These are phyloP conservation scores for Sanguinoderma infundibulare DNA, from an alignment of 1,284 basidiomycete species.

Conservation along the genomic window DNA sequence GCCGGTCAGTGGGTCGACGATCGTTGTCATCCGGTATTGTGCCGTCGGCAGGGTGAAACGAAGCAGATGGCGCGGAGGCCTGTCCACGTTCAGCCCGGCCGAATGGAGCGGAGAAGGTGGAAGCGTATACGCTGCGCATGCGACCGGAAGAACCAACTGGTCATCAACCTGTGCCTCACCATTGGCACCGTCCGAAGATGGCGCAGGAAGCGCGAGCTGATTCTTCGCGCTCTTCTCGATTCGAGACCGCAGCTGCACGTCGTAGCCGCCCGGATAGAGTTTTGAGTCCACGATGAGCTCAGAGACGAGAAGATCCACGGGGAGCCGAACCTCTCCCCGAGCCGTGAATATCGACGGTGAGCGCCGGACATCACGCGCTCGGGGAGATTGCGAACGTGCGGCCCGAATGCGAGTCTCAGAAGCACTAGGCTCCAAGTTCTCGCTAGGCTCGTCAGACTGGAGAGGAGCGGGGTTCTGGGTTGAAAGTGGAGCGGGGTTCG, in stretches of 20 bases:
- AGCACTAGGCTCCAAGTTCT: slow-evolving; percentile 11
- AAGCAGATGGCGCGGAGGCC: slow-evolving; percentile 73
- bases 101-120: slow-evolving; percentile 83
- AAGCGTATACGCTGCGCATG: slow-evolving; percentile 64
- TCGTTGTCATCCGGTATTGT: slow-evolving; percentile 73
- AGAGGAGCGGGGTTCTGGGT: slow-evolving; percentile 1
- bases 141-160: slow-evolving; percentile 50
- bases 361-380: slow-evolving; percentile 38
- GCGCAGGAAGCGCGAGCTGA: slow-evolving; percentile 25
- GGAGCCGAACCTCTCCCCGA: slow-evolving; percentile 59
- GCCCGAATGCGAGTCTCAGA: slow-evolving; percentile 19
- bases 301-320: slow-evolving; percentile 66
- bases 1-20: slow-evolving; percentile 83
- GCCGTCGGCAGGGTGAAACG: slow-evolving; percentile 82
- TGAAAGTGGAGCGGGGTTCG: slow-evolving; percentile 4
- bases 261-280: slow-evolving; percentile 74
- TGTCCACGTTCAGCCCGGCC: slow-evolving; percentile 61
- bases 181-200: slow-evolving; percentile 3
- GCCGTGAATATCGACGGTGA: slow-evolving; percentile 59
- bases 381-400: slow-evolving; percentile 29
- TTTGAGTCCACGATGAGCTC: slow-evolving; percentile 81
- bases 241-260: slow-evolving; percentile 53
- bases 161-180: slow-evolving; percentile 6
- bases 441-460: slow-evolving; percentile 1
- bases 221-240: slow-evolving; percentile 40